phyloP scores from a whole-genome alignment of 345 rosid species.

The Streptanthus diversifolius region DNA sequence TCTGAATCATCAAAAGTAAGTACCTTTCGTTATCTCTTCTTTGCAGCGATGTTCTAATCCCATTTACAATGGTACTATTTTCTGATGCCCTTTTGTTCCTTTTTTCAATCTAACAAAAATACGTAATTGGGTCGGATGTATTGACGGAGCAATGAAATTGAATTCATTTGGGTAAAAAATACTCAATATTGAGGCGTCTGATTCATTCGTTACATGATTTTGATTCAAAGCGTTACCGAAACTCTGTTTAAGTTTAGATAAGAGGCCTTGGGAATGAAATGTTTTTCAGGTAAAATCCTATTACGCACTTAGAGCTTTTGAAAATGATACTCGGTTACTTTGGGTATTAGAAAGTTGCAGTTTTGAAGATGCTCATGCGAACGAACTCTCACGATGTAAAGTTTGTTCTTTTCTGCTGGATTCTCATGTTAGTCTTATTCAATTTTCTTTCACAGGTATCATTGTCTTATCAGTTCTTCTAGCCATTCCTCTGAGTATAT shows the following conservation, averaged over 20 bases:
- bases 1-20: conserved; percentile 10
- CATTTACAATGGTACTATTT: not conserved
- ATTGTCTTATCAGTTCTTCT: not conserved
- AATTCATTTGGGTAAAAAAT: not conserved
- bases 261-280: not conserved
- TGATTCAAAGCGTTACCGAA: not conserved
- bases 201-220: not conserved
- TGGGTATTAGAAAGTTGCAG: not conserved
- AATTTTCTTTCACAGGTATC: not conserved
- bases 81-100: not conserved
- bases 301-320: not conserved
- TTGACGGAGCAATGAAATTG: conserved; percentile 3
- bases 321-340: not conserved
- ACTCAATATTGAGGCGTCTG: not conserved
- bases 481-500: not conserved
- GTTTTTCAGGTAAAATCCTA: not conserved
- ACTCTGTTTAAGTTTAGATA: not conserved
- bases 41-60: not conserved
- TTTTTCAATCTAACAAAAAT: not conserved
- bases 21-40: conserved; percentile 5
- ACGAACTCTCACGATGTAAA: not conserved
- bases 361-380: conserved; percentile 2
- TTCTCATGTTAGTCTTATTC: not conserved
- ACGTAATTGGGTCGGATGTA: too few relatives aligned
- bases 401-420: not conserved